Base-by-base conservation (phyloP, 169 alveolate genomes). In the Ophryocystis elektroscirrha region DNA sequence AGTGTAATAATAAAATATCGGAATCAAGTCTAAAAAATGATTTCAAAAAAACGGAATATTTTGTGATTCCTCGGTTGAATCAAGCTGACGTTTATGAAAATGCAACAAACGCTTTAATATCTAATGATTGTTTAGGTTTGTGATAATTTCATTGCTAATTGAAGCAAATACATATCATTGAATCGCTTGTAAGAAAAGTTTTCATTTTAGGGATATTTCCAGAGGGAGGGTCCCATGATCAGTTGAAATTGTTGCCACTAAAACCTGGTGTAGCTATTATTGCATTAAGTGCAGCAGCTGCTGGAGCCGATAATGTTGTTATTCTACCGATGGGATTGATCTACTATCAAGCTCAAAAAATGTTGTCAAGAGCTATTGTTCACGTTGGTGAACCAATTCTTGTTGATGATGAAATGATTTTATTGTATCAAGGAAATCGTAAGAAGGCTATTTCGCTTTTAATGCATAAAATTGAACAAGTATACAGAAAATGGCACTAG, bases 221-320 rank as follows among this genome's bases (percentile, higher is more conserved):
- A 9, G 85, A 76, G 47, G 95, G 95, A n/a, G 93, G 93, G 20
- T 81, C 93, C 0, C 95, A 85, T 61, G 95, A 85, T 66, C 56
- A 84, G 38, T 72, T 90, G 16, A 79, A 81, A 36, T 59, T 85
- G 43, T 54, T 85, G 26, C 92, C 90, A 46, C 59, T 85, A 38
- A 85, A 85, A 67, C 91, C 91, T 25, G 95, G 95, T 24, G 91
- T 85, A 23, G 70, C 67, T 22, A 41, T 71, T n/a, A 71, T 72
- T 62, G 76, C 79, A 18, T 56, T 76, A 18, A 74, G 75, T n/a
- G 72, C 81, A 1, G 71, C 73, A 64, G 67, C 67, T 16, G 70
- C 67, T 53, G 65, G 65, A 22, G 65, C 56, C 12, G 65, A 57
- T 25, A 61, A 57, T 57, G 56, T 57, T 6, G 25, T 57, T 41